Conservation (phyloP, 176 grass and related monocot genomes). For the Avena insularis region DNA sequence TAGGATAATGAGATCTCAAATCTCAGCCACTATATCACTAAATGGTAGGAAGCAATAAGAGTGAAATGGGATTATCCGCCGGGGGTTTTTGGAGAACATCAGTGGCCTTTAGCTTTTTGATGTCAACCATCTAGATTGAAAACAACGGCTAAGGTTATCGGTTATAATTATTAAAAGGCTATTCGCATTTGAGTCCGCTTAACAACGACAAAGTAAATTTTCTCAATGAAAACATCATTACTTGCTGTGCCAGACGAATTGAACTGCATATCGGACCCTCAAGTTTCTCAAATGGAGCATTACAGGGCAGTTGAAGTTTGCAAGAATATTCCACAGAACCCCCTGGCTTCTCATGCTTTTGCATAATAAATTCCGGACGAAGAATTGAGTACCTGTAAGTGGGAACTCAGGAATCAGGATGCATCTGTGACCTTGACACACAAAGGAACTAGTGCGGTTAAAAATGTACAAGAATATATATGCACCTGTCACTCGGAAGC, state of each 20-base stretch:
- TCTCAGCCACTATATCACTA: conserved; percentile 4
- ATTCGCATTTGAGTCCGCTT: background rate
- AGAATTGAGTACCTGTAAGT: conserved; percentile 89
- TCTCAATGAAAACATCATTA: conserved; percentile 48
- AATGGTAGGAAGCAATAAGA: conserved; percentile 3
- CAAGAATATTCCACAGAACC: conserved; percentile 86
- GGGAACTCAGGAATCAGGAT: conserved; percentile 20
- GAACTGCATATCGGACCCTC: conserved; percentile 95
- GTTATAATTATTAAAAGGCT: background rate
- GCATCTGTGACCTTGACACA: conserved; percentile 10
- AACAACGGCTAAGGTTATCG: background rate
- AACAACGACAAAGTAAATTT: background rate
- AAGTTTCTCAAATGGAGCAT: conserved; percentile 96
- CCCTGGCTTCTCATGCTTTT: conserved; percentile 74
- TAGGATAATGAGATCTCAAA: conserved; percentile 31
- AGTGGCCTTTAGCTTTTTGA: conserved; percentile 6
- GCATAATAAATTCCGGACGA: conserved; percentile 94
- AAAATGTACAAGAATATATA: conserved; percentile 35
- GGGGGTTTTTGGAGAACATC: background rate
- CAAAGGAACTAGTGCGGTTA: conserved; percentile 12
- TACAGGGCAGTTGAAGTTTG: conserved; percentile 96
- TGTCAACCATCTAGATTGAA: background rate
- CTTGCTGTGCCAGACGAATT: conserved; percentile 90
- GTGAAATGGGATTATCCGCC: background rate
- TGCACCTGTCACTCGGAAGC: conserved; percentile 91